Percentiles rank a stretch among this genome's conserved stretches.
phyloP scores from a whole-genome alignment of 2,329 filamentous ascomycete species.

The Diplodia sapinea region DNA sequence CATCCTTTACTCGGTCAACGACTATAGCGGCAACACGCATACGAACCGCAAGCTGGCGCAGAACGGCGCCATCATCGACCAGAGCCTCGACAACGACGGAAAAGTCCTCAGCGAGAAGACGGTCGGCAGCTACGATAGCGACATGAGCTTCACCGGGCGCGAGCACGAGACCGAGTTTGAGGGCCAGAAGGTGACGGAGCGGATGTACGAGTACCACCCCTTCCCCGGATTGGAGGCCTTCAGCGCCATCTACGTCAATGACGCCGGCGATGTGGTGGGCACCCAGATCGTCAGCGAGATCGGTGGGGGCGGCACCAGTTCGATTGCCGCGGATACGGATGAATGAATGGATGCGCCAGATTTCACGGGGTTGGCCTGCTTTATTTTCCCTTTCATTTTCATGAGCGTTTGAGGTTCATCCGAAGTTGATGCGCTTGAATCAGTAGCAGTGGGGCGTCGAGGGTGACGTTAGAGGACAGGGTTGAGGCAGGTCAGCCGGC shows the following conservation, averaged over 20 bases:
- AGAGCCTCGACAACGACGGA: slow-evolving; percentile 61
- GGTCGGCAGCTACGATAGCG: slow-evolving; percentile 58
- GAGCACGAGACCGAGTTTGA: slow-evolving; percentile 47
- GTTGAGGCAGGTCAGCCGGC: slow-evolving; percentile 5
- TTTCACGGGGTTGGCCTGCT: not conserved
- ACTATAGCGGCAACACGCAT: slow-evolving; percentile 60
- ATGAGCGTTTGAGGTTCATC: not conserved
- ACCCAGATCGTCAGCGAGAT: slow-evolving; percentile 61
- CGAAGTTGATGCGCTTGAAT: not conserved
- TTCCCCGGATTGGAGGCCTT: slow-evolving; percentile 56
- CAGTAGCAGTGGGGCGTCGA: not conserved
- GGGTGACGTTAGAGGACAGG: not conserved
- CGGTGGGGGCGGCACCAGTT: slow-evolving; percentile 59
- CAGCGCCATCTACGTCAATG: slow-evolving; percentile 58
- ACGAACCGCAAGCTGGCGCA: slow-evolving; percentile 64
- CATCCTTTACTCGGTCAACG: slow-evolving; percentile 66
- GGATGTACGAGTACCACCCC: slow-evolving; percentile 61
- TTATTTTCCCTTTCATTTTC: not conserved
- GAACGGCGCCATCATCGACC: slow-evolving; percentile 61
- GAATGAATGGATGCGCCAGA: not conserved
- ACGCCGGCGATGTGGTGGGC: slow-evolving; percentile 55
- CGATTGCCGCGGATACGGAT: slow-evolving; percentile 50
- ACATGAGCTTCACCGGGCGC: slow-evolving; percentile 64
- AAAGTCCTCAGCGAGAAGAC: slow-evolving; percentile 50
- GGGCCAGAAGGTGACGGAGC: slow-evolving; percentile 56